Percentiles rank a stretch among this genome's conserved stretches.
Conservation (phyloP, 768 basidiomycete genomes). For the Clitopilus hobsonii region DNA sequence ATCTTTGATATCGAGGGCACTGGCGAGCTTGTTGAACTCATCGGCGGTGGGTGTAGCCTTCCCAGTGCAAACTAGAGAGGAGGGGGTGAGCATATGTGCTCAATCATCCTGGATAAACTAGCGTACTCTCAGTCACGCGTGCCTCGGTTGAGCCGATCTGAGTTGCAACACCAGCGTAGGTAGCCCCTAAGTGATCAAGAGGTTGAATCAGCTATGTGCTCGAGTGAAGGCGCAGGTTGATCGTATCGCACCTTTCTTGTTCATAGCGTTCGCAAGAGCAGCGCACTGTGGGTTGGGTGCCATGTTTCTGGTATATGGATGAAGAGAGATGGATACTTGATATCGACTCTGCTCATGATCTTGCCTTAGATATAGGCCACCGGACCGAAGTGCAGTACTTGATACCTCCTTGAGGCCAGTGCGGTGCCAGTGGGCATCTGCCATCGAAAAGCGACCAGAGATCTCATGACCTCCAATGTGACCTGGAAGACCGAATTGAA, state of each 20-base stretch:
- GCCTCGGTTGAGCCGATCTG: neutral
- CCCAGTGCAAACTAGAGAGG: neutral
- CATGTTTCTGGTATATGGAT: neutral
- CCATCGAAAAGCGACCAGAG: too few species aligned
- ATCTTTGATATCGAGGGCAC: neutral
- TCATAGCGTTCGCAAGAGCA: neutral
- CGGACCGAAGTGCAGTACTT: neutral
- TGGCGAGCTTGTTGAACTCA: neutral
- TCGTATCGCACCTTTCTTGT: neutral
- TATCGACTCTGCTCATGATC: neutral
- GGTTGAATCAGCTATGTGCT: neutral
- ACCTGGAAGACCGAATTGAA: too few species aligned
- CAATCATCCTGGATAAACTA: neutral
- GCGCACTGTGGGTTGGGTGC: conserved; percentile 1
- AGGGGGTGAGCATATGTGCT: neutral
- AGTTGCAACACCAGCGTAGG: neutral
- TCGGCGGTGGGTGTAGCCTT: neutral
- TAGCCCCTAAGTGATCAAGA: neutral
- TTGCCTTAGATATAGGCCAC: neutral
- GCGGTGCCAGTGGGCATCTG: too few species aligned
- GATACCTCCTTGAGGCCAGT: neutral
- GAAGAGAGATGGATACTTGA: neutral
- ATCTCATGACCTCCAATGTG: too few species aligned
- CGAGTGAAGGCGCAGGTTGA: neutral
- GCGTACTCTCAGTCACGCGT: neutral